phyloP scores from a whole-genome alignment of 495 filamentous ascomycete species.

The Aspergillus asperescens region DNA sequence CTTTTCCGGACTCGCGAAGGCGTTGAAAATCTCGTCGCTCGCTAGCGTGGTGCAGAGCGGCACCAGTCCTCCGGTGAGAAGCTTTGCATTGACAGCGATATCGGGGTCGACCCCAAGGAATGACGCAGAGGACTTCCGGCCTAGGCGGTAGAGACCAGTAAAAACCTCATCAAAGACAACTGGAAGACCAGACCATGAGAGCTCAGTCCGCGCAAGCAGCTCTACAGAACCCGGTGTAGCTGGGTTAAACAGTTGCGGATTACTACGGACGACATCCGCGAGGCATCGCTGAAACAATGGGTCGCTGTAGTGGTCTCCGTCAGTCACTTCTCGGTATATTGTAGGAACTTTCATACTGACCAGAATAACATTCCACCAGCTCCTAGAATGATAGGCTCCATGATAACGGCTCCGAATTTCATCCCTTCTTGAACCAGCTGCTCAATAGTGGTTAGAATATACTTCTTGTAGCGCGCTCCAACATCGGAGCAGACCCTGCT shows the following conservation, averaged over 20 bases:
- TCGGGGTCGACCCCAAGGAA: constrained; percentile 63
- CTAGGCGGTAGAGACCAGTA: constrained; percentile 73
- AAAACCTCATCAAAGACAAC: constrained; percentile 79
- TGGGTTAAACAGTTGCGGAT: constrained; percentile 43
- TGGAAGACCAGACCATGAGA: constrained; percentile 63
- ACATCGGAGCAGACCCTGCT: constrained; percentile 37
- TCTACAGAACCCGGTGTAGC: constrained; percentile 8
- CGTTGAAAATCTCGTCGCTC: constrained; percentile 64
- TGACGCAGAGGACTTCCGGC: constrained; percentile 56
- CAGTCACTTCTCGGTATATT: neutral
- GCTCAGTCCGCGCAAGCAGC: neutral
- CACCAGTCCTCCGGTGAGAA: constrained; percentile 71
- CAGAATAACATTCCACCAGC: constrained; percentile 74
- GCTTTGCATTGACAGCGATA: constrained; percentile 70
- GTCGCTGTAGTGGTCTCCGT: constrained; percentile 43
- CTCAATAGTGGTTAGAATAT: constrained; percentile 51
- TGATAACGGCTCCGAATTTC: constrained; percentile 67
- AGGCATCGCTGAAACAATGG: constrained; percentile 71
- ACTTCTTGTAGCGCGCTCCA: constrained; percentile 48
- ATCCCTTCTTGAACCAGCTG: constrained; percentile 48
- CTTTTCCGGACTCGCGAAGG: constrained; percentile 62
- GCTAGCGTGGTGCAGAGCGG: constrained; percentile 67
- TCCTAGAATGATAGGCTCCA: constrained; percentile 71
- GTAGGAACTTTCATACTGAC: constrained; percentile 37
- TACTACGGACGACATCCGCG: constrained; percentile 54